Evolutionary conservation across 2,329 filamentous ascomycete genomes (phyloP).

Genomic region (Parastagonospora nodorum): DNA sequence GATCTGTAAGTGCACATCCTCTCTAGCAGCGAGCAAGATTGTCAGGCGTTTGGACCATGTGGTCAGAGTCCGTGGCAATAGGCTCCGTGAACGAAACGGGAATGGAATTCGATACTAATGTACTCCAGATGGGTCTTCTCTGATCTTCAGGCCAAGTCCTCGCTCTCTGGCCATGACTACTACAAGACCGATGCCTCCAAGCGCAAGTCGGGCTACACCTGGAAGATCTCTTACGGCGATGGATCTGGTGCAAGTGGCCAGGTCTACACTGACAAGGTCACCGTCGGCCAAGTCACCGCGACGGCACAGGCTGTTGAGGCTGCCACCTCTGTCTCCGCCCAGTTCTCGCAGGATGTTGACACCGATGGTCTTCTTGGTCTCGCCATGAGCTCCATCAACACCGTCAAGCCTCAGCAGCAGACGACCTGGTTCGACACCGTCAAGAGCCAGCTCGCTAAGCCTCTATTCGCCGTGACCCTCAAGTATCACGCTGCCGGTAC

Average conservation of each 20-base stretch:
- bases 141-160: slow-evolving; percentile 56
- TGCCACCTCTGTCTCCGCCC: slow-evolving; percentile 61
- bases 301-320: slow-evolving; percentile 68
- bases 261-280: slow-evolving; percentile 69
- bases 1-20: slow-evolving; percentile 63
- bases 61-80: background rate
- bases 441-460: slow-evolving; percentile 55
- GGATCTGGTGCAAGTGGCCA: slow-evolving; percentile 66
- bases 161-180: slow-evolving; percentile 60
- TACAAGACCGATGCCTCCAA: slow-evolving; percentile 60
- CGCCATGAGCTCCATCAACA: slow-evolving; percentile 65
- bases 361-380: slow-evolving; percentile 67
- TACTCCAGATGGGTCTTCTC: slow-evolving; percentile 69
- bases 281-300: slow-evolving; percentile 64
- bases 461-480: slow-evolving; percentile 63
- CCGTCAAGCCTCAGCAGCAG: slow-evolving; percentile 55
- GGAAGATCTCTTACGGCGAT: slow-evolving; percentile 69
- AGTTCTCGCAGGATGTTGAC: slow-evolving; percentile 57
- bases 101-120: slow-evolving; percentile 14
- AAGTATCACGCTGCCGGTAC: slow-evolving; percentile 57
- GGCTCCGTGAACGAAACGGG: background rate
- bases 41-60: background rate
- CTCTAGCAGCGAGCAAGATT: background rate
- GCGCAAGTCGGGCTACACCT: slow-evolving; percentile 56
- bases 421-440: slow-evolving; percentile 67